These are phyloP conservation scores for Pyrenochaeta sp. DNA, from an alignment of 2,329 filamentous ascomycete genomes.

Conservation along the genomic window DNA sequence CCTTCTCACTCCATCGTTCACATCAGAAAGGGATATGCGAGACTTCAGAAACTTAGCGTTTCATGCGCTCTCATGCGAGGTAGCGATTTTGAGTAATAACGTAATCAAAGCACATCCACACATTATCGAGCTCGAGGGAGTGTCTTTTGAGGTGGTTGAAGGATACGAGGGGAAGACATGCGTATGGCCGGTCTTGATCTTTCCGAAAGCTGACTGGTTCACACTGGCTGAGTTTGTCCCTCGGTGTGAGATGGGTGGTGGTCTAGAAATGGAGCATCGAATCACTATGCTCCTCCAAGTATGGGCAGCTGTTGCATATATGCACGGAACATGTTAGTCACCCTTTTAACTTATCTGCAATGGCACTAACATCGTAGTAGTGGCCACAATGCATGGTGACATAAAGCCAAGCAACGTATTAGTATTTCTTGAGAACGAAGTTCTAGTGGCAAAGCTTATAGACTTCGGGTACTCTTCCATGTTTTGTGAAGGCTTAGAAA, in stretches of 20 bases:
- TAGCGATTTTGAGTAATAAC: background rate
- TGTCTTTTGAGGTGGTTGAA: background rate
- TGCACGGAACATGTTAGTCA: background rate
- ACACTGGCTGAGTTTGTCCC: too few species aligned
- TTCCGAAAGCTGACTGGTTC: background rate
- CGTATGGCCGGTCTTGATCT: background rate
- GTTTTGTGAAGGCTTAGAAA: background rate
- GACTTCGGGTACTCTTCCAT: background rate
- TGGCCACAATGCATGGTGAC: background rate
- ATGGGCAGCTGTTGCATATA: background rate
- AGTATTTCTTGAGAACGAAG: background rate
- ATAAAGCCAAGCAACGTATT: background rate
- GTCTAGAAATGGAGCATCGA: too few species aligned
- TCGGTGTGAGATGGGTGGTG: too few species aligned
- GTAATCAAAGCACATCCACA: background rate
- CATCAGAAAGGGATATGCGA: too few species aligned
- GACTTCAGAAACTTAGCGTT: too few species aligned
- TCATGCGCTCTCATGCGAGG: background rate
- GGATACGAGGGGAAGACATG: background rate
- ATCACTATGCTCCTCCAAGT: too few species aligned
- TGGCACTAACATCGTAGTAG: too few species aligned
- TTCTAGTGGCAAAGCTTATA: background rate
- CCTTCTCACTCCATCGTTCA: too few species aligned
- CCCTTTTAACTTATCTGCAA: too few species aligned
- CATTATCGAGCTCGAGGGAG: background rate